phyloP scores from a whole-genome alignment of 495 filamentous ascomycete species.

The Xylaria acuta region DNA sequence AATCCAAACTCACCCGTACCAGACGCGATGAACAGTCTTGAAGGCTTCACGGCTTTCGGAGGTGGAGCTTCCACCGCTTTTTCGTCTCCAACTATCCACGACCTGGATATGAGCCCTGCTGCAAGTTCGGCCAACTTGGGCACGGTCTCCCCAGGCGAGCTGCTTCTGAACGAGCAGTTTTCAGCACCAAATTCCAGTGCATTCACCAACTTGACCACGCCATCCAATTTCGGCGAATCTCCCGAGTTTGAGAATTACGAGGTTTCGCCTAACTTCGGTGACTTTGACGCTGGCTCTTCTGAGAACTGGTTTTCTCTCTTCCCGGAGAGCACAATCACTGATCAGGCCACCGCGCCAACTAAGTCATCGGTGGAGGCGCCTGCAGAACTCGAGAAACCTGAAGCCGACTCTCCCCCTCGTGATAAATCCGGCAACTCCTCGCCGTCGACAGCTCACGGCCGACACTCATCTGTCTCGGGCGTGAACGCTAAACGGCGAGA shows the following conservation, averaged over 20 bases:
- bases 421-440: slow-evolving; percentile 55
- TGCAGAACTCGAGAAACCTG: slow-evolving; percentile 47
- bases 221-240: slow-evolving; percentile 75
- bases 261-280: slow-evolving; percentile 73
- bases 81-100: slow-evolving; percentile 59
- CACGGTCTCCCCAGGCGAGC: slow-evolving; percentile 87
- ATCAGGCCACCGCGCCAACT: slow-evolving; percentile 38
- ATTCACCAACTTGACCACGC: slow-evolving; percentile 86
- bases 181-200: slow-evolving; percentile 84
- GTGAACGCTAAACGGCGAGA: slow-evolving; percentile 72
- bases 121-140: slow-evolving; percentile 57
- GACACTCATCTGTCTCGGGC: slow-evolving; percentile 73
- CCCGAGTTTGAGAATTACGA: slow-evolving; percentile 74
- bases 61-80: slow-evolving; percentile 56
- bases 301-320: slow-evolving; percentile 73
- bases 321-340: slow-evolving; percentile 48
- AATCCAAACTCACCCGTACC: slow-evolving; percentile 49
- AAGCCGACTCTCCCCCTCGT: slow-evolving; percentile 44
- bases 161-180: slow-evolving; percentile 68
- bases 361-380: slow-evolving; percentile 52
- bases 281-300: slow-evolving; percentile 48
- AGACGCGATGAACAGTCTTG: slow-evolving; percentile 56
- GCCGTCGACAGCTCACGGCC: slow-evolving; percentile 49
- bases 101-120: slow-evolving; percentile 48
- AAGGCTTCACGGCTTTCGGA: slow-evolving; percentile 60